These are phyloP conservation scores for Yamadazyma spencermartinsiae DNA, from an alignment of 1,139 yeast genomes.

Conservation along the genomic window DNA sequence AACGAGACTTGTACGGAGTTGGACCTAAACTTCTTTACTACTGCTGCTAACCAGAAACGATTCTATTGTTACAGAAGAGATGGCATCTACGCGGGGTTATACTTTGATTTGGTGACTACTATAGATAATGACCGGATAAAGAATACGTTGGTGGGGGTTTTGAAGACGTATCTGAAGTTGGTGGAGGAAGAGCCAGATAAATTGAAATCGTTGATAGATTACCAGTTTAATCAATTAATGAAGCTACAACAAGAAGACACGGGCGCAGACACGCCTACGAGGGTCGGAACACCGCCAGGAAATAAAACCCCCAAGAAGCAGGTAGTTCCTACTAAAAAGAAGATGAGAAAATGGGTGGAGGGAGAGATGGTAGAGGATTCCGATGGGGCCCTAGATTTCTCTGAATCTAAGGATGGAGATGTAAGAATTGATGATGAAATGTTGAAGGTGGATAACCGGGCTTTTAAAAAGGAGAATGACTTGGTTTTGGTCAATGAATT, in stretches of 20 bases:
- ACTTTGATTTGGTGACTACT: slow-evolving; percentile 42
- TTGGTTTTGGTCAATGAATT: slow-evolving; percentile 45
- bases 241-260: slow-evolving; percentile 25
- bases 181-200: slow-evolving; percentile 28
- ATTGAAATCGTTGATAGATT: slow-evolving; percentile 37
- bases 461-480: slow-evolving; percentile 41
- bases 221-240: slow-evolving; percentile 40
- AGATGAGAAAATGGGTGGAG: slow-evolving; percentile 50
- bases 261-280: slow-evolving; percentile 18
- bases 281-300: background rate
- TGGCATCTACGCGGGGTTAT: slow-evolving; percentile 36
- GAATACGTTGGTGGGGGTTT: slow-evolving; percentile 33
- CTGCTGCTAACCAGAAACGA: slow-evolving; percentile 34
- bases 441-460: slow-evolving; percentile 29
- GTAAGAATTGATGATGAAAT: slow-evolving; percentile 40
- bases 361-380: slow-evolving; percentile 33
- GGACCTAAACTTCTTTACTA: slow-evolving; percentile 37
- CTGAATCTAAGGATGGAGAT: slow-evolving; percentile 35
- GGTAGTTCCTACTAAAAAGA: slow-evolving; percentile 25
- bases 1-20: slow-evolving; percentile 36
- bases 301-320: slow-evolving; percentile 9
- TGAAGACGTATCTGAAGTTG: slow-evolving; percentile 35
- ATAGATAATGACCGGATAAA: slow-evolving; percentile 42
- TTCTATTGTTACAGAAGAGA: slow-evolving; percentile 36
- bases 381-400: slow-evolving; percentile 36